Evolutionary conservation across 2,329 filamentous ascomycete species (phyloP), one percentile per base, ranked within the genome.

Genomic region (Penicillium sp.): DNA sequence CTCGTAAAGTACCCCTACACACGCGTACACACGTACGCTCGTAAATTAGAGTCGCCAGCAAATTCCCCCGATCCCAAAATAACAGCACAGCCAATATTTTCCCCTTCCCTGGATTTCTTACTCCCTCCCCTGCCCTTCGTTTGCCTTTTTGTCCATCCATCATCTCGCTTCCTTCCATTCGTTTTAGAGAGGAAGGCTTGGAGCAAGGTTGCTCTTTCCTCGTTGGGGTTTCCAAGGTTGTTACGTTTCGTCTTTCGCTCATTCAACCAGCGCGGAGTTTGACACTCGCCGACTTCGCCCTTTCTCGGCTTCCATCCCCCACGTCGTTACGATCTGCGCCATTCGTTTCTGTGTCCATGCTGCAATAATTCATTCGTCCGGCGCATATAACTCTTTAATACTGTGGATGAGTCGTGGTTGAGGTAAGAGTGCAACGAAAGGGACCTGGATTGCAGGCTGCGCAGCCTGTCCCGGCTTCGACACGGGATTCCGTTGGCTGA

Each of bases 381-480:
- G 44, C 24, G 11, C 20, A 14, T 45, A 22, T 28, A 11, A 30
- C 43, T 43, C 47, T 46, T 44, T 54, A 51, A 55, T 57, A 53
- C 44, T 27, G 61, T 69, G 66, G 56, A 69, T 67, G 67, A 60
- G 63, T 62, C 45, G 55, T 51, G 56, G 53, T 61, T 67, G 54
- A 63, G 60, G 67, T 69, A 53, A 66, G 67, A 51, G 39, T 25
- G 24, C 20, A 25, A n/a, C 39, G 5, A 7, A 41, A 27, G 4
- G 20, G 2, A 11, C 10, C 18, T 2, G 35, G 2, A 38, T 38
- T 18, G 16, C 35, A 38, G 13, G 18, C 35, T 18, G 18, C 33
- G 16, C 7, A 16, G 35, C 35, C 18, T 18, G 35, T 5, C 4
- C 35, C 9, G 35, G 35, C 16, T 20, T 38, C 4, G 35, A 38